Evolutionary conservation across 371 early-diverging fungal genomes (phyloP).

Genomic region (Vairimorpha necatrix): DNA sequence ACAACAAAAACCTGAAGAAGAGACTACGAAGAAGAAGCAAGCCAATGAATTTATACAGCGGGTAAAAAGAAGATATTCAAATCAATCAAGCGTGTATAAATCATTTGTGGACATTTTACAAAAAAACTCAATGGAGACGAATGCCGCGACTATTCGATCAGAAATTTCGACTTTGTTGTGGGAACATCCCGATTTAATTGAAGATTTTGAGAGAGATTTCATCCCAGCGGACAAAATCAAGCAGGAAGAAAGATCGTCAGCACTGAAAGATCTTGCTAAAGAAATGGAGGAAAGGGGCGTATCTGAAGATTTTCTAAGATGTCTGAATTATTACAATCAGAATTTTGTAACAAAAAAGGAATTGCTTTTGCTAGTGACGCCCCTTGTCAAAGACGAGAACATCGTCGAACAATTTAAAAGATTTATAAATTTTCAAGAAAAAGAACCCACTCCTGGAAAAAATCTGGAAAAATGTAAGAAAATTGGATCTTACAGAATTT

Average conservation of each 20-base stretch:
- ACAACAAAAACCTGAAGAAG: conserved; percentile 3
- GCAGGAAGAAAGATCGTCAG: conserved; percentile 22
- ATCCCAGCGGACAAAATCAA: conserved; percentile 69
- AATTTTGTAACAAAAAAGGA: conserved; percentile 76
- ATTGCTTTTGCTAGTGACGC: conserved; percentile 74
- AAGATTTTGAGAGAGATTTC: conserved; percentile 72
- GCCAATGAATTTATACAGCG: conserved; percentile 61
- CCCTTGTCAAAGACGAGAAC: conserved; percentile 71
- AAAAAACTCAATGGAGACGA: conserved; percentile 42
- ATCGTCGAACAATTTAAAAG: conserved; percentile 83
- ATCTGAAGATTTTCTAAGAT: conserved; percentile 89
- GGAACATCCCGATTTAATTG: conserved; percentile 60
- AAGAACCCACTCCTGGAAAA: conserved; percentile 30
- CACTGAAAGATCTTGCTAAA: conserved; percentile 58
- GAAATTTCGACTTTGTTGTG: conserved; percentile 53
- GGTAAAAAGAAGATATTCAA: conserved; percentile 58
- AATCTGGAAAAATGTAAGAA: conserved; percentile 16
- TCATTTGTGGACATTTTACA: conserved; percentile 59
- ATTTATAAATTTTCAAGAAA: conserved; percentile 79
- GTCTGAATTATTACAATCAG: conserved; percentile 85
- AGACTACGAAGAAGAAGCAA: conserved; percentile 37
- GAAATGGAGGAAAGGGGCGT: conserved; percentile 72
- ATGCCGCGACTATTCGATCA: conserved; percentile 45
- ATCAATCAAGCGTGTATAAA: conserved; percentile 57
- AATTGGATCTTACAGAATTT: conserved; percentile 59